phyloP scores from a whole-genome alignment of 495 filamentous ascomycete species.

The Penicillium canariense region DNA sequence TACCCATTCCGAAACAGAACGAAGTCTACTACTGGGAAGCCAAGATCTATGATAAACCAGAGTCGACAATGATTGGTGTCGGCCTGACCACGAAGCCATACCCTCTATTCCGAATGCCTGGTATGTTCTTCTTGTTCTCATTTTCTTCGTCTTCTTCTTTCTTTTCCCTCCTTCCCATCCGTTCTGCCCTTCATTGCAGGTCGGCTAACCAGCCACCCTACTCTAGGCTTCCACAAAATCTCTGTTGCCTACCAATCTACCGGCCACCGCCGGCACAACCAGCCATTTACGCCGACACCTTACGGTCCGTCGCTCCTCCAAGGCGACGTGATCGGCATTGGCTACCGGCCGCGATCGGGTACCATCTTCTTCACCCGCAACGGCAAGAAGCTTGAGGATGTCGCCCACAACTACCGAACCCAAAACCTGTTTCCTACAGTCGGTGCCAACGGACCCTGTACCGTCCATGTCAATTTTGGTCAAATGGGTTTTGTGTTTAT shows the following conservation, averaged over 20 bases:
- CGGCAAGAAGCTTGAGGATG: slow-evolving; percentile 93
- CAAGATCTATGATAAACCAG: slow-evolving; percentile 97
- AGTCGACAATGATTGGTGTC: slow-evolving; percentile 77
- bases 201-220: slow-evolving; percentile 19
- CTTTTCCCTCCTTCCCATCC: too few relatives aligned
- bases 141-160: not conserved
- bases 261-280: slow-evolving; percentile 83
- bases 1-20: slow-evolving; percentile 97
- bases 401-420: slow-evolving; percentile 85
- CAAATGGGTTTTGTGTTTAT: slow-evolving; percentile 98
- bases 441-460: slow-evolving; percentile 89
- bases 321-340: slow-evolving; percentile 94
- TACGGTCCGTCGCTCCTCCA: slow-evolving; percentile 85
- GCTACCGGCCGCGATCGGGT: slow-evolving; percentile 90
- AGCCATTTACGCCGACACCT: slow-evolving; percentile 73
- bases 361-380: slow-evolving; percentile 98
- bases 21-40: slow-evolving; percentile 99
- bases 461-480: slow-evolving; percentile 94
- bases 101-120: slow-evolving; percentile 88
- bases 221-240: slow-evolving; percentile 79
- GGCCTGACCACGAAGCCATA: slow-evolving; percentile 97
- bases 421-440: slow-evolving; percentile 97
- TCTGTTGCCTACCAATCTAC: slow-evolving; percentile 88
- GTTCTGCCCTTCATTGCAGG: not conserved
- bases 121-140: too few relatives aligned